Base-by-base conservation (phyloP, 495 filamentous ascomycete species). In the Cairneyella variabilis region DNA sequence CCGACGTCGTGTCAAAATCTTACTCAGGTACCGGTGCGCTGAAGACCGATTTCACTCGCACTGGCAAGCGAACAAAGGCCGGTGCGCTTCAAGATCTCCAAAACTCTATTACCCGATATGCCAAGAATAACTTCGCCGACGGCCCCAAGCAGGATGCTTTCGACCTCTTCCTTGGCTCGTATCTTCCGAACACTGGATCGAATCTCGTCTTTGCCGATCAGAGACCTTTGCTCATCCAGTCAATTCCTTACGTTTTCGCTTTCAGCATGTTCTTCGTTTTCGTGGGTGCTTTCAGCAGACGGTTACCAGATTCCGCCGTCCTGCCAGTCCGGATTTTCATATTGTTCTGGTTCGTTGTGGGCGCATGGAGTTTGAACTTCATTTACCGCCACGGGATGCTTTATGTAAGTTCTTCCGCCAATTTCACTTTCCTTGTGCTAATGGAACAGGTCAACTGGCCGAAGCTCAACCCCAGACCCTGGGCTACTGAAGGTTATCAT, bases 11-110 rank as follows among this genome's bases (percentile, higher is more conserved):
- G 20, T 92, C 89, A 21, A 86, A 85, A 54, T 82, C 88, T 1
- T 98, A 98, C 65, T 91, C 92, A 9, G 93, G 93, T 37, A 97
- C 93, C 4, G 93, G 93, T 6, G 93, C 93, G 26, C 75, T 97
- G 69, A 97, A 97, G 71, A 97, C 93, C 1, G 93, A 97, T 65
- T 88, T 96, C 54, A 98, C 93, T 3, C 83, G 93, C 10, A 88
- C 85, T 9, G 95, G 95, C 42, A 79, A 88, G 61, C 83, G 93
- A 16, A 97, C 92, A 10, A 88, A 80, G 28, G 83, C 79, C 2
- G 93, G 93, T 37, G 84, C 84, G 52, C 59, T 95, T 23, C 87
- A 89, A 63, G 93, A 98, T 68, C 66, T 86, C 28, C 85, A 78
- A 49, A 90, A 96, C 46, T 92, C 90, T 2, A 73, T 88, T 37